Evolutionary conservation across 2,329 filamentous ascomycete genomes (phyloP).

Genomic region (Sporothrix curviconia): DNA sequence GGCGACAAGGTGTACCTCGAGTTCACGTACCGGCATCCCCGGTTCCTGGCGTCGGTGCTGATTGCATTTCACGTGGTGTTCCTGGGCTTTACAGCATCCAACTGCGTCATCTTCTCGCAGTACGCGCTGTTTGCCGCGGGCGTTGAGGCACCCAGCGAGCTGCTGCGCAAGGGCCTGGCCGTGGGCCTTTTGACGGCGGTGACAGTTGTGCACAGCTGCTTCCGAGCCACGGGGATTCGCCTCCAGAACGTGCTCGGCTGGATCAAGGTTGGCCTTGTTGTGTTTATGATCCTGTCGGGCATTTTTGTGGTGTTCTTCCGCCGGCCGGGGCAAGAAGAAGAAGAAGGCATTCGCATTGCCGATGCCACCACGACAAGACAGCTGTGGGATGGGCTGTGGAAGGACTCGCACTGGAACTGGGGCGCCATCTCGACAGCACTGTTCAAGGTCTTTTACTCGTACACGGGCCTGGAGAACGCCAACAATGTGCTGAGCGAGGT

Average conservation of each 20-base stretch:
- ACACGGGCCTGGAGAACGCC: conserved; percentile 50
- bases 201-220: conserved; percentile 53
- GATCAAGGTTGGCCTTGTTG: conserved; percentile 54
- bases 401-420: conserved; percentile 62
- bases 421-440: conserved; percentile 58
- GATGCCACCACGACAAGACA: background rate
- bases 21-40: conserved; percentile 57
- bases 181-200: conserved; percentile 49
- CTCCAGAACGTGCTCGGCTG: conserved; percentile 58
- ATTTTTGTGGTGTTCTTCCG: conserved; percentile 49
- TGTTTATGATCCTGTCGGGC: conserved; percentile 56
- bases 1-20: conserved; percentile 67
- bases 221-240: conserved; percentile 49
- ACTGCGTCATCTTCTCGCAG: conserved; percentile 63
- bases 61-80: conserved; percentile 58
- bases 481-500: conserved; percentile 57
- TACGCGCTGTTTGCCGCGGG: conserved; percentile 56
- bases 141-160: conserved; percentile 38
- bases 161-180: conserved; percentile 49
- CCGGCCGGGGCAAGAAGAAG: conserved; percentile 21
- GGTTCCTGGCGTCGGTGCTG: conserved; percentile 57
- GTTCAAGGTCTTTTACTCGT: conserved; percentile 53
- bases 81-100: conserved; percentile 61
- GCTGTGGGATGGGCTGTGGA: conserved; percentile 52
- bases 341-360: conserved; percentile 14